Percentiles rank a stretch among this genome's conserved stretches.
Conservation (phyloP, 2,329 filamentous ascomycete genomes). For the Teratosphaeria zuluensis region DNA sequence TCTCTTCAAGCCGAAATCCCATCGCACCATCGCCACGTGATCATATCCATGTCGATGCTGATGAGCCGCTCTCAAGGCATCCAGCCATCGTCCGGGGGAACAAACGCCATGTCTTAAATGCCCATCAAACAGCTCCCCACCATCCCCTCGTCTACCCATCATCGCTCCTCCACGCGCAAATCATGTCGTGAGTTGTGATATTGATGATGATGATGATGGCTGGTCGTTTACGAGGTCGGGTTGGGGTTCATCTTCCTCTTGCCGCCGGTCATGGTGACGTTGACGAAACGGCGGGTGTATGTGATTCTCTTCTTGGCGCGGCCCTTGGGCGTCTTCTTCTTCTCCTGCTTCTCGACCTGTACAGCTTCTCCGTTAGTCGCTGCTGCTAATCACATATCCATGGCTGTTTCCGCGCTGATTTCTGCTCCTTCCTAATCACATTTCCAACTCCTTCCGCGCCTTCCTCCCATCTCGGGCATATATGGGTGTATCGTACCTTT, state of each 20-base stretch:
- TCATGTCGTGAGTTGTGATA: neutral
- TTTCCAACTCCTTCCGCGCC: neutral
- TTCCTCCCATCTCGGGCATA: neutral
- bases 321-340: conserved; percentile 94
- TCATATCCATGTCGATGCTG: neutral
- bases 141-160: neutral
- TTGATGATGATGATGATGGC: neutral
- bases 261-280: conserved; percentile 92
- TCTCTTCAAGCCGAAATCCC: neutral
- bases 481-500: conserved; percentile 54
- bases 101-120: neutral
- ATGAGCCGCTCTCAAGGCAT: neutral
- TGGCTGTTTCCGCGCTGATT: neutral
- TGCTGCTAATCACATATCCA: neutral
- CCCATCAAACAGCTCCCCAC: neutral
- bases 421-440: conserved; percentile 1
- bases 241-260: conserved; percentile 98
- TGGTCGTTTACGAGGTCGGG: conserved; percentile 52
- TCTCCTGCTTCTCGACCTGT: conserved; percentile 84
- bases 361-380: neutral
- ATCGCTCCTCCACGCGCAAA: neutral
- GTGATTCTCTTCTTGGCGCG: conserved; percentile 93
- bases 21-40: neutral
- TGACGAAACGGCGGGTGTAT: conserved; percentile 97
- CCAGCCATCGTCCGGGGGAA: neutral